Conservation (phyloP, 73 alveolate genomes). For the Paramecium biaurelia region DNA sequence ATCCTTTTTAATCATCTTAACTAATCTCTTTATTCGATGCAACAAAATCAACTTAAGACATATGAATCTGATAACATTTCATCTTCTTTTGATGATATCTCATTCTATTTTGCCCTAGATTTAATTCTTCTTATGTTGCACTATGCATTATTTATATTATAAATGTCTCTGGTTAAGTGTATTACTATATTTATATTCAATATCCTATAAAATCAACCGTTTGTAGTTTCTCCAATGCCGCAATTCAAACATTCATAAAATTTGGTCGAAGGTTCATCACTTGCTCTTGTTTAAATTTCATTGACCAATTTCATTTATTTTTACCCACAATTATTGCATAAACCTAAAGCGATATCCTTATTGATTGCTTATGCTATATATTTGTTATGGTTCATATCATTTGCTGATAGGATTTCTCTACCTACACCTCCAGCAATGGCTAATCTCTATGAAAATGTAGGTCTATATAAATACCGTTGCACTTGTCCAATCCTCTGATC, state of each 20-base stretch:
- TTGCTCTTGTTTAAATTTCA: conserved; percentile 37
- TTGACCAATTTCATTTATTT: background rate
- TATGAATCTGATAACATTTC: background rate
- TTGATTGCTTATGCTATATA: background rate
- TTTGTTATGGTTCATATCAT: conserved; percentile 19
- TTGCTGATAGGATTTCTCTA: conserved; percentile 10
- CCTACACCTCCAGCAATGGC: conserved; percentile 3
- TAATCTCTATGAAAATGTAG: background rate
- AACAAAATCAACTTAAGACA: background rate
- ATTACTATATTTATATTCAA: background rate
- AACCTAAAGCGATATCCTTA: background rate
- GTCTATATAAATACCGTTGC: background rate
- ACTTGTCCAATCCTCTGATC: conserved; percentile 29
- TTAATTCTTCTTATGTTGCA: conserved; percentile 27
- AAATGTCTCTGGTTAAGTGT: background rate
- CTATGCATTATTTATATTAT: background rate
- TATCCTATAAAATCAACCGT: conserved; percentile 1
- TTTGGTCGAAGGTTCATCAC: conserved; percentile 48
- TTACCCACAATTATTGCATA: conserved; percentile 1
- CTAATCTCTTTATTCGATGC: background rate
- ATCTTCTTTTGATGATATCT: background rate
- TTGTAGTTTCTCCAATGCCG: background rate
- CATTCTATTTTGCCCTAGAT: background rate
- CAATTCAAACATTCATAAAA: conserved; percentile 35
- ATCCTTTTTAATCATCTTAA: conserved; percentile 1